phyloP scores from a whole-genome alignment of 2,329 filamentous ascomycete species.

The Thermomyces lanuginosus region DNA sequence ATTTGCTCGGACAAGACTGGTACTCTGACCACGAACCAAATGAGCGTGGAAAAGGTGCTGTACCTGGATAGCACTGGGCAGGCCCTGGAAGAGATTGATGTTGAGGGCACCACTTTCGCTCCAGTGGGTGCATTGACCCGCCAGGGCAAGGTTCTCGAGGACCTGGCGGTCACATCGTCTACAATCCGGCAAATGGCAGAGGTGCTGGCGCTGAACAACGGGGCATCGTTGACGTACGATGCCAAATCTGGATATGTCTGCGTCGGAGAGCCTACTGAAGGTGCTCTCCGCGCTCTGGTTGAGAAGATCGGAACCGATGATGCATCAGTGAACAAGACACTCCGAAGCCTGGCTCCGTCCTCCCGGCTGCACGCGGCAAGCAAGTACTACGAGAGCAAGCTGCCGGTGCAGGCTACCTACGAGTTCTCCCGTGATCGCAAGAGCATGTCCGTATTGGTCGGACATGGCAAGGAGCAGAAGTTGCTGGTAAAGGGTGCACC shows the following conservation, averaged over 20 bases:
- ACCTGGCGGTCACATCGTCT: conserved; percentile 53
- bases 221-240: conserved; percentile 70
- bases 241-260: conserved; percentile 59
- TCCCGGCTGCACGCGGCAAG: conserved; percentile 67
- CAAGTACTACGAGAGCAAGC: conserved; percentile 62
- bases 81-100: conserved; percentile 67
- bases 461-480: conserved; percentile 52
- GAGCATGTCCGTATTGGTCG: conserved; percentile 94
- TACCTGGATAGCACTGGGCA: conserved; percentile 59
- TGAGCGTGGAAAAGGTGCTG: conserved; percentile 91
- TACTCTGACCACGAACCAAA: conserved; percentile 95
- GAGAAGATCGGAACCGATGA: conserved; percentile 88
- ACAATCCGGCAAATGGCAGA: conserved; percentile 66
- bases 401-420: conserved; percentile 66
- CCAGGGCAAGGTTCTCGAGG: conserved; percentile 50
- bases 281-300: conserved; percentile 71
- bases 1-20: conserved; percentile 99
- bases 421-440: conserved; percentile 97
- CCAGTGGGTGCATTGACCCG: conserved; percentile 59
- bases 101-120: conserved; percentile 84
- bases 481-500: conserved; percentile 93
- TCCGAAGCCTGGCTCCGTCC: conserved; percentile 31
- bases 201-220: conserved; percentile 67
- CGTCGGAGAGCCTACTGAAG: conserved; percentile 90
- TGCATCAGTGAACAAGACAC: conserved; percentile 38